These are phyloP conservation scores for Sarocladium strictum DNA, from an alignment of 2,329 filamentous ascomycete genomes.

Conservation along the genomic window DNA sequence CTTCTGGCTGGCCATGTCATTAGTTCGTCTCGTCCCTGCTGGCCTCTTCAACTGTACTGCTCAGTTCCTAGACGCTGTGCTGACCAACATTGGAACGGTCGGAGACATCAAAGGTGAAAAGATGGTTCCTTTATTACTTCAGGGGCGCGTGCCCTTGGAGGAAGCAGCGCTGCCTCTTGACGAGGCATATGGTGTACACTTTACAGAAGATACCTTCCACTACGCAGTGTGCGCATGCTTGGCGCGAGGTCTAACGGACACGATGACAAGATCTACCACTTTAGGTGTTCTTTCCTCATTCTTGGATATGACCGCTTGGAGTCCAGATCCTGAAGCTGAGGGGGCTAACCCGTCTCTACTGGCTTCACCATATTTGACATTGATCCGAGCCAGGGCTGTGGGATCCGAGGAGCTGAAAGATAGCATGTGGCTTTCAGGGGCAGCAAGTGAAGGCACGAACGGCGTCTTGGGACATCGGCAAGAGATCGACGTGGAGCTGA, in stretches of 20 bases:
- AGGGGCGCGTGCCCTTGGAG: conserved; percentile 54
- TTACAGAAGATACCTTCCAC: conserved; percentile 59
- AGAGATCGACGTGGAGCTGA: conserved; percentile 28
- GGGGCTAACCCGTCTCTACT: conserved; percentile 17
- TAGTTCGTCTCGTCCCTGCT: conserved; percentile 57
- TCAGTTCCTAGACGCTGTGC: conserved; percentile 57
- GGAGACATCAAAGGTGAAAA: conserved; percentile 53
- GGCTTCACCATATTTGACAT: conserved; percentile 52
- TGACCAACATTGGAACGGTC: conserved; percentile 57
- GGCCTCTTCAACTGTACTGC: conserved; percentile 61
- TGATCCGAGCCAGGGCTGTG: conserved; percentile 52
- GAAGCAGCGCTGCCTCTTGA: conserved; percentile 58
- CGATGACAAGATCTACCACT: conserved; percentile 51
- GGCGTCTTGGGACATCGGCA: conserved; percentile 19
- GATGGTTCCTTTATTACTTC: conserved; percentile 54
- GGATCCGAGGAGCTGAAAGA: conserved; percentile 56
- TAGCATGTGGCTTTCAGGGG: conserved; percentile 54
- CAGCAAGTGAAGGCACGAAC: conserved; percentile 34
- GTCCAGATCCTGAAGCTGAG: conserved; percentile 13
- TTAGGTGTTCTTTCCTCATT: conserved; percentile 58
- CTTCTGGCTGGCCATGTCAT: conserved; percentile 64
- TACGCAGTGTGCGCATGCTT: conserved; percentile 61
- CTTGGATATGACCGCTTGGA: conserved; percentile 33
- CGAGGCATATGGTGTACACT: conserved; percentile 60
- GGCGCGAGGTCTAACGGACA: conserved; percentile 58